These are phyloP conservation scores for Penstemon eatonii DNA, from an alignment of 257 asterid species.

Conservation along the genomic window DNA sequence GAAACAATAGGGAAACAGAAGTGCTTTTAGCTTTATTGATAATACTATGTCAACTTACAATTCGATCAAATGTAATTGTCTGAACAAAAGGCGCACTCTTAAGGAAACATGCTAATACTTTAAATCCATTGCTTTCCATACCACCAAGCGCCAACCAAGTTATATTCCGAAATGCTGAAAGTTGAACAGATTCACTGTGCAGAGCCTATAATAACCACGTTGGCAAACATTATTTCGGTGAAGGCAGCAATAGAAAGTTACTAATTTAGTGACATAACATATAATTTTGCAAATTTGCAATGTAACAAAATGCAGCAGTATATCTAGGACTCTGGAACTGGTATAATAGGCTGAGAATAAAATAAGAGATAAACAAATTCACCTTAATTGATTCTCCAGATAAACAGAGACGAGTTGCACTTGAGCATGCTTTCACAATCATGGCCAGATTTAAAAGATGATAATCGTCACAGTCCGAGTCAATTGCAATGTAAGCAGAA, in stretches of 20 bases:
- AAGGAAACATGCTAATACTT: slow-evolving; percentile 1
- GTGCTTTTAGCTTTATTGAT: not conserved
- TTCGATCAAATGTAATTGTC: not conserved
- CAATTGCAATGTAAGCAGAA: not conserved
- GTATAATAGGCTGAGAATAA: not conserved
- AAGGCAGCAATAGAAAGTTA: too few species aligned
- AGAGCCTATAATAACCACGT: slow-evolving; percentile 7
- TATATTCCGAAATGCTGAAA: slow-evolving; percentile 4
- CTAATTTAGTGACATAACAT: too few species aligned
- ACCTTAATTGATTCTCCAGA: not conserved
- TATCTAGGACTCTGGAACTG: too few species aligned
- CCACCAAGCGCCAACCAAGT: slow-evolving; percentile 10
- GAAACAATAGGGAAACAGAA: too few species aligned
- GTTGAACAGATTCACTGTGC: not conserved
- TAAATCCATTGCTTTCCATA: not conserved
- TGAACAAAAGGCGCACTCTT: not conserved
- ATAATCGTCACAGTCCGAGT: too few species aligned
- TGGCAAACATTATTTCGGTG: not conserved
- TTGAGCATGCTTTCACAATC: slow-evolving; percentile 8
- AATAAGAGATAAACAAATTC: not conserved
- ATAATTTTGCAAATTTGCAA: too few species aligned
- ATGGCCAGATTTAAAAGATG: not conserved
- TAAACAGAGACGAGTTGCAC: not conserved
- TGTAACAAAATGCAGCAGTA: too few species aligned
- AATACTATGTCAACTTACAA: not conserved